Conservation (phyloP, 306 rosid genomes). For the Castanospermum australe region DNA sequence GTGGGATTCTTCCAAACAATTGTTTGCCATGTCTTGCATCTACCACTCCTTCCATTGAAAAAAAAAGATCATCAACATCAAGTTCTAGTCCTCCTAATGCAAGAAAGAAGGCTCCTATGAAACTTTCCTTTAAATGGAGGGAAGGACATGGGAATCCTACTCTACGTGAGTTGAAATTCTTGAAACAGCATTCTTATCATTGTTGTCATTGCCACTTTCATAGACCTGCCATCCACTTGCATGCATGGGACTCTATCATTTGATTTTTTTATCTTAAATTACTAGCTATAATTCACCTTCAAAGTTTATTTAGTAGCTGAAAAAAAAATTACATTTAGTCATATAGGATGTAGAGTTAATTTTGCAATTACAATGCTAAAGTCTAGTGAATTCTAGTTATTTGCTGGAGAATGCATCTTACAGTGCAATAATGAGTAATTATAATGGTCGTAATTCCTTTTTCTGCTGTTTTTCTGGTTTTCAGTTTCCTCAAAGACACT, state of each 20-base stretch:
- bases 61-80: conserved; percentile 45
- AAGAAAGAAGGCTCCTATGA: conserved; percentile 53
- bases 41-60: conserved; percentile 43
- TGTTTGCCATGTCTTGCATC: conserved; percentile 77
- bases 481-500: conserved; percentile 72
- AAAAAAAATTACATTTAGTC: background rate
- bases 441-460: background rate
- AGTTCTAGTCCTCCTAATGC: conserved; percentile 61
- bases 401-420: background rate
- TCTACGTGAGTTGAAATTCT: conserved; percentile 49
- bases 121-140: conserved; percentile 60
- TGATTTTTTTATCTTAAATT: background rate
- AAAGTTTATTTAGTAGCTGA: background rate
- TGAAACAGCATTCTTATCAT: background rate
- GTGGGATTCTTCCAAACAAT: conserved; percentile 65
- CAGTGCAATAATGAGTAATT: background rate
- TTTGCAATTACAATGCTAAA: background rate
- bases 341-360: background rate
- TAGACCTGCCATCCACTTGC: background rate
- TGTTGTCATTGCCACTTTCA: background rate
- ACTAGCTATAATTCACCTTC: background rate
- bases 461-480: conserved; percentile 8
- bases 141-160: conserved; percentile 54
- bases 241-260: background rate
- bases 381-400: background rate